Base-by-base conservation (phyloP, 257 asterid genomes). In the Lycium barbarum region DNA sequence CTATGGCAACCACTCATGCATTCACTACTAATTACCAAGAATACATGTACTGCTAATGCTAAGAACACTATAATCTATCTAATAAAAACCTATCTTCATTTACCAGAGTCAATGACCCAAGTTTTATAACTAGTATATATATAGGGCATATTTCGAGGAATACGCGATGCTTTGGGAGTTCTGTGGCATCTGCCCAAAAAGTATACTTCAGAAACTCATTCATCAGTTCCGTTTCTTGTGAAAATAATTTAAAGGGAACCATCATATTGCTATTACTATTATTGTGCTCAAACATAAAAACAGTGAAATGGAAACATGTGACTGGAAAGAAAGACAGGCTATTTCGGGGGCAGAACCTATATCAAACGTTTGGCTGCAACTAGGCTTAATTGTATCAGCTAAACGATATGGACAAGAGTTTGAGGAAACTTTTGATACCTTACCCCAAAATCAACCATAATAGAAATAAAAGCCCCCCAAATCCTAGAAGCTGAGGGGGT, bases 61-160 rank as follows among this genome's bases (percentile, higher is more conserved):
- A 74, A 73, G 81, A 53, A 74, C 61, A 49, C 12, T 7, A 22
- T 74, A 47, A 43, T 49, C 40, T 2, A 74, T 20, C 80, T 15
- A 45, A 45, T 49, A 72, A 72, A n/a, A 45, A 36, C 38, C 79
- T 47, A 47, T 73, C 59, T 13, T 73, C 35, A 47, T 20, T 45
- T 47, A 20, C 18, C 59, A 67, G 2, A 73, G 59, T 7, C 80
- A 73, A 22, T 47, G 58, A 73, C 35, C 80, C 2, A 45, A 20
- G 80, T 76, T 76, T 12, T 76, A 76, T 61, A 76, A 76, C 81
- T 12, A 76, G 45, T 45, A 76, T 49, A 74, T 20, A 76, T 49
- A 45, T 76, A 14, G 9, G 14, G 53, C 45, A 76, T 12, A 73
- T 47, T 22, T 73, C 59, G 10, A 73, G 5, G 10, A 3, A 47